Evolutionary conservation across 208 protist species (phyloP).

Genomic region (Borovskyia barvae): DNA sequence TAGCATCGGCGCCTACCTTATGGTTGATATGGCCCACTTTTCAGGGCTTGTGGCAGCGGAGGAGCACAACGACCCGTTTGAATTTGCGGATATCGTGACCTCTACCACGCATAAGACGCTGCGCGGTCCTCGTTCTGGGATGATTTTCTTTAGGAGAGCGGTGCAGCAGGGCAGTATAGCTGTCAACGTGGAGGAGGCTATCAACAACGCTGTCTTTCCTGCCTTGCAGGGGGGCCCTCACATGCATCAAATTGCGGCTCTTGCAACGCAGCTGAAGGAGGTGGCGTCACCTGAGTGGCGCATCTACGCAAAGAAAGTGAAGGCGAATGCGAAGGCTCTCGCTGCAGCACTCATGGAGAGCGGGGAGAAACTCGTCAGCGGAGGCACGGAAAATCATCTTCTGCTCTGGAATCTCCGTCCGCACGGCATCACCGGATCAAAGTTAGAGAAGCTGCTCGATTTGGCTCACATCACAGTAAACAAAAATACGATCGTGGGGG

Average conservation of each 20-base stretch:
- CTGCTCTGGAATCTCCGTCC: conserved; percentile 97
- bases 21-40: conserved; percentile 99
- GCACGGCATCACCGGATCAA: conserved; percentile 93
- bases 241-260: conserved; percentile 97
- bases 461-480: conserved; percentile 92
- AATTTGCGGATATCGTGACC: conserved; percentile 97
- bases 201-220: conserved; percentile 99
- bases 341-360: conserved; percentile 69
- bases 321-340: conserved; percentile 88
- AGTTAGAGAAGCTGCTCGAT: conserved; percentile 96
- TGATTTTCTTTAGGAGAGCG: conserved; percentile 98
- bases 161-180: conserved; percentile 44
- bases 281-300: conserved; percentile 94
- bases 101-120: conserved; percentile 99
- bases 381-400: conserved; percentile 98
- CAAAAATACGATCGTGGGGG: conserved; percentile 97
- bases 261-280: conserved; percentile 96
- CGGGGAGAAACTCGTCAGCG: conserved; percentile 94
- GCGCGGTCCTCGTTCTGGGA: conserved; percentile 96
- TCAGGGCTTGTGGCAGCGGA: conserved; percentile 92
- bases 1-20: conserved; percentile 89
- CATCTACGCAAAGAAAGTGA: conserved; percentile 91
- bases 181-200: conserved; percentile 88
- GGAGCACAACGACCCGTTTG: conserved; percentile 92
- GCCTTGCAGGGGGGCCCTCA: conserved; percentile 98